Base-by-base conservation (phyloP, 805 yeast species). In the Cyberlindnera xylosilytica region DNA sequence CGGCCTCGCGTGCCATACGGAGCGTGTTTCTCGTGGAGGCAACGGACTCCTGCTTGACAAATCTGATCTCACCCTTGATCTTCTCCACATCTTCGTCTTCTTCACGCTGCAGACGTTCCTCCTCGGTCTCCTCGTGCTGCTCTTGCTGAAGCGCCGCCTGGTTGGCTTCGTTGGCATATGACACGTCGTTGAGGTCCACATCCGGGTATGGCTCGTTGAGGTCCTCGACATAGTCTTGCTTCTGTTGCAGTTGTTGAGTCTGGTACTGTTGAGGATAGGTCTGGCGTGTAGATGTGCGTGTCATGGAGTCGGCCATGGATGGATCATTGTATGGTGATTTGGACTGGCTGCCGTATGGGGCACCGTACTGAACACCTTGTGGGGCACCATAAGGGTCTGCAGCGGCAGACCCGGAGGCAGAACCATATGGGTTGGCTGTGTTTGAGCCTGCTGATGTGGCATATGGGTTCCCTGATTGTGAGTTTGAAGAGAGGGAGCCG, bases 81-180 rank as follows among this genome's bases (percentile, higher is more conserved):
- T 79, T 86, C 59, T 87, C 95, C 15, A 91, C 87, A 51, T 87
- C 97, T 60, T 86, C 95, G 50, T 90, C 97, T 49, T 88, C 90
- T 45, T 79, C 72, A 40, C 65, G 65, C 41, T 66, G 53, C 38
- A 65, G 68, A 40, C 69, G 66, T 34, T 56, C 53, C 34, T 54
- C 60, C 16, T 51, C 56, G 7, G 60, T 54, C 34, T 51, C 47
- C 17, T 34, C 49, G 18, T 13, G 45, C 24, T 63, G 45, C 47
- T 61, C 47, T 42, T 60, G 42, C 64, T 64, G 56, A 57, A 59
- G 61, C 17, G 58, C 61, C 23, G 57, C 64, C 23, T 57, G 62
- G 41, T 60, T 61, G 17, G 42, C 41, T 11, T 58, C 56, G 53
- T 33, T 53, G 49, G 50, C 50, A 53, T 1, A 42, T 42, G 30